Evolutionary conservation across 352 stramenopile species (phyloP), one percentile per base, ranked within the genome.

Genomic region (Pilasporangium apinafurcum): DNA sequence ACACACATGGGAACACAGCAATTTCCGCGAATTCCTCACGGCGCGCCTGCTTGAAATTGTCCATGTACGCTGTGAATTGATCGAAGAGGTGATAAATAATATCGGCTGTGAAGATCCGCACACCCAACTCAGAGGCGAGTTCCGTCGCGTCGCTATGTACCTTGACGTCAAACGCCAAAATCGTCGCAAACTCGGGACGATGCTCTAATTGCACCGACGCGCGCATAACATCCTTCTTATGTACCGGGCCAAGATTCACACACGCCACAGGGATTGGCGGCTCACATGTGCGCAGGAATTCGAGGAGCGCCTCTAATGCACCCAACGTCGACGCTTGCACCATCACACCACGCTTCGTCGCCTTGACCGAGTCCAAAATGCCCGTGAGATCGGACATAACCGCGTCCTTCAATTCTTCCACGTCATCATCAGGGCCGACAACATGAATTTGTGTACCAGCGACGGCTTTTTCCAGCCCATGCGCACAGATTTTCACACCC

Each of bases 21-120:
- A 95, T 65, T 37, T 88, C 72, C 0, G 79, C 90, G 47, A 97
- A 95, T 59, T 98, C 90, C 48, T 97, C 81, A 24, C 90, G 76
- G 44, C 92, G 74, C 34, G 83, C 70, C 61, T 95, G 80, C 40
- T 85, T 92, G 39, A 98, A 95, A 52, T 97, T 86, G 51, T 97
- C 91, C 61, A 98, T 97, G 69, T 99, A 98, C 8, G 84, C 72
- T 33, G 93, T 98, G 67, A 99, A 99, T 60, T 98, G 95, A 68
- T 99, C 96, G 58, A 99, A 99, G 39, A 99, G 73, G 76, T 99
- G 96, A 74, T 99, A 99, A 70, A 99, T 99, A 59, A 99, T 99
- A 57, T 99, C 97, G 24, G 97, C 97, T 14, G 96, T 99, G 75
- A 99, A 99, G 61, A 99, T 98, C 31, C 89, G 77, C 36, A 99